phyloP scores from a whole-genome alignment of 208 protist genomes.

The Phytomonas francai region DNA sequence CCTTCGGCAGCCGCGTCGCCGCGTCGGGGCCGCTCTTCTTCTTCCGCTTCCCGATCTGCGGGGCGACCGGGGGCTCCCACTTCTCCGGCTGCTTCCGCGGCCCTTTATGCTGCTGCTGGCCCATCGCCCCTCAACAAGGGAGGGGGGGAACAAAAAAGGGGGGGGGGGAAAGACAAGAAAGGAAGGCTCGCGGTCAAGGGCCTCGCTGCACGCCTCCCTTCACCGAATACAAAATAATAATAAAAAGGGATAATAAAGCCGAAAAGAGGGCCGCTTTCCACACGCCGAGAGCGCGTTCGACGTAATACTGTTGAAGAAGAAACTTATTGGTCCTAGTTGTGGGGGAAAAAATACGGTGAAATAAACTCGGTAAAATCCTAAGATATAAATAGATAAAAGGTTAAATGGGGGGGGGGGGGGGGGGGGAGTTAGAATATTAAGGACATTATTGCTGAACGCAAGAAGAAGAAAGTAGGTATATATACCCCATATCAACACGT shows the following conservation, averaged over 20 bases:
- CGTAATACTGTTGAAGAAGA: too few relatives aligned
- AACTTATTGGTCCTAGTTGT: neutral
- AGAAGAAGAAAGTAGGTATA: too few relatives aligned
- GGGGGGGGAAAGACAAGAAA: neutral
- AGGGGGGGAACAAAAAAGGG: slow-evolving; percentile 9
- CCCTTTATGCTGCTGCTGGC: slow-evolving; percentile 53
- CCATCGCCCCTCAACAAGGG: slow-evolving; percentile 30
- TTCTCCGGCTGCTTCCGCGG: slow-evolving; percentile 62
- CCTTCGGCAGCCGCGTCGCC: slow-evolving; percentile 71
- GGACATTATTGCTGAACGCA: too few relatives aligned
- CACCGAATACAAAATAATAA: neutral
- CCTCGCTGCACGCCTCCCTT: too few relatives aligned
- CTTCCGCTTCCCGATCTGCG: slow-evolving; percentile 90
- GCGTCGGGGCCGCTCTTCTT: slow-evolving; percentile 77
- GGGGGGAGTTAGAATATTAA: too few relatives aligned
- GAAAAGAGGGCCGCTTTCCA: too few relatives aligned
- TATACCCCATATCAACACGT: too few relatives aligned
- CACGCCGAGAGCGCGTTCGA: too few relatives aligned
- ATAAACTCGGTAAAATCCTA: neutral
- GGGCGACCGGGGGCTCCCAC: slow-evolving; percentile 93
- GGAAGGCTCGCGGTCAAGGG: neutral
- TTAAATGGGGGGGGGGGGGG: too few relatives aligned
- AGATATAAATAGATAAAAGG: too few relatives aligned
- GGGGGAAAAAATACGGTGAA: neutral
- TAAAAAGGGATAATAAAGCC: neutral